phyloP scores from a whole-genome alignment of 1,139 yeast species.

The Scheffersomyces illinoinensis region DNA sequence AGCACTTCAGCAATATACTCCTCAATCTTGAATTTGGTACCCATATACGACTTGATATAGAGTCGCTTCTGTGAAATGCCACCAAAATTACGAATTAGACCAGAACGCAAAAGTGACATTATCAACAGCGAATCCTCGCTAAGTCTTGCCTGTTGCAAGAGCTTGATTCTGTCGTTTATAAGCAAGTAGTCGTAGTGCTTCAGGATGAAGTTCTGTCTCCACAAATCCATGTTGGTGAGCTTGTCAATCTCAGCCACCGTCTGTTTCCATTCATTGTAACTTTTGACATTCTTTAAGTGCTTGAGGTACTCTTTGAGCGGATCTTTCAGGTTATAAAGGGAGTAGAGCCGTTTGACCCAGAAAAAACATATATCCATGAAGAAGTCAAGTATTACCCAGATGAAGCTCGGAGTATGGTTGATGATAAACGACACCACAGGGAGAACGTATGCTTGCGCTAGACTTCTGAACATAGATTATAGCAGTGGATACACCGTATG shows the following conservation, averaged over 20 bases:
- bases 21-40: constrained; percentile 86
- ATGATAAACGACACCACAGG: constrained; percentile 27
- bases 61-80: constrained; percentile 81
- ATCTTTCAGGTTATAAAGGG: constrained; percentile 38
- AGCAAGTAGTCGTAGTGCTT: constrained; percentile 81
- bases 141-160: constrained; percentile 61
- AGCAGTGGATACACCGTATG: background rate
- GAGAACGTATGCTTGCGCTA: constrained; percentile 12
- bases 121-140: constrained; percentile 58
- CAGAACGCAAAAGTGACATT: constrained; percentile 75
- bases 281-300: constrained; percentile 41
- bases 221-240: constrained; percentile 67
- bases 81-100: constrained; percentile 85
- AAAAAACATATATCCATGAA: constrained; percentile 58
- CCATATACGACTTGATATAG: constrained; percentile 80
- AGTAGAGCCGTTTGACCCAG: constrained; percentile 52
- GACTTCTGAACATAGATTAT: background rate
- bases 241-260: constrained; percentile 63
- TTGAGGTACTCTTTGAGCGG: constrained; percentile 42
- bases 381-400: constrained; percentile 65
- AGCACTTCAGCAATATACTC: constrained; percentile 80
- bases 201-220: constrained; percentile 87
- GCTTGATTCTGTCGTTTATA: constrained; percentile 71
- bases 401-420: constrained; percentile 58
- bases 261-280: constrained; percentile 62